Evolutionary conservation across 768 basidiomycete species (phyloP), one percentile per base, ranked within the genome.

Genomic region (Psilocybe tampanensis): DNA sequence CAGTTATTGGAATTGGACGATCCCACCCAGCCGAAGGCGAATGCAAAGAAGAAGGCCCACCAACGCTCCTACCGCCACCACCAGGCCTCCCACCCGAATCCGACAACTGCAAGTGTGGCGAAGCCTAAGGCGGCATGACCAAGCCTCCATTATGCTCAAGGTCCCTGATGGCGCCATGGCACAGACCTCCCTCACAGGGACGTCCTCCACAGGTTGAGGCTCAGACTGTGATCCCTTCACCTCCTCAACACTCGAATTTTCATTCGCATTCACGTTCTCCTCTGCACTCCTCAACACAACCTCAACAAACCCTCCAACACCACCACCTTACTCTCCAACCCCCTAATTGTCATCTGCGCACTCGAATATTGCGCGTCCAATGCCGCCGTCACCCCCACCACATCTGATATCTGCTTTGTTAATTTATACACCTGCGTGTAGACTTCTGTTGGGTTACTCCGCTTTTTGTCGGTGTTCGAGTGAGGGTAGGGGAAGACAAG

Each of bases 351-450:
- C n/a, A 71, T 74, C 66, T 92, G 90, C 2, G 94, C 92, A 3
- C 82, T 80, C 1, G 80, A 68, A 60, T 97, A 94, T 67, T 95
- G 92, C 0, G 79, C 80, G 65, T 94, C 91, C 8, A 97, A 77
- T 0, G 82, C 78, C 4, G 80, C 78, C 8, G 91, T 92, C 60
- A 94, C 75, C 47, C 86, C 82, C 34, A 94, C 76, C 0, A 94
- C 90, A 1, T 85, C 81, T 52, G 87, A 86, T 23, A 98, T 85
- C 66, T 94, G 92, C 22, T 76, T 77, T 0, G 90, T 79, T 23
- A 98, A 76, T 19, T 89, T 85, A 9, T 77, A 73, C 2, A 86
- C 78, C 41, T 95, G 78, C 3, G 86, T 85, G 44, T 83, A 79
- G 3, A 85, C 70, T 13, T 80, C 65, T 1, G 67, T 59, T 3